Conservation (phyloP, 2,329 filamentous ascomycete species). For the Bimuria novae-zelandiae region DNA sequence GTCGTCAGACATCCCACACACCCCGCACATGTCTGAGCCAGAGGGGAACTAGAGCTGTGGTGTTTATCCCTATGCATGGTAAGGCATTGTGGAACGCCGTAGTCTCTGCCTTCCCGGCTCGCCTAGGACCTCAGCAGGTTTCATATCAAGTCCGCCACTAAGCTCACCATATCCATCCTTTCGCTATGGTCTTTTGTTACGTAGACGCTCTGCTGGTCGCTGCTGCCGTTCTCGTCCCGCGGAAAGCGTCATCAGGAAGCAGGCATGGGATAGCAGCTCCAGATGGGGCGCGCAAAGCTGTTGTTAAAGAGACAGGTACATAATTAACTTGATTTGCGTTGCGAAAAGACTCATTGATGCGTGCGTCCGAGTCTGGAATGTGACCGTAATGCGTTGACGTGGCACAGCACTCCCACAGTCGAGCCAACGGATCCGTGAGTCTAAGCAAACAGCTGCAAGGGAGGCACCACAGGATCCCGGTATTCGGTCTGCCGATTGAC, state of each 20-base stretch:
- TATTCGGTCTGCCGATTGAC: too few relatives aligned
- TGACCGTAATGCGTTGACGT: neutral
- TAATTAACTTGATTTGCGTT: neutral
- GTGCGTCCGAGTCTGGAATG: conserved; percentile 4
- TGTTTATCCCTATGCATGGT: conserved; percentile 15
- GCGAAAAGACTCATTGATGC: neutral
- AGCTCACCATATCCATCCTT: too few relatives aligned
- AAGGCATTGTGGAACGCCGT: conserved; percentile 10
- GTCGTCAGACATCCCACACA: neutral
- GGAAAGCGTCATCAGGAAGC: neutral
- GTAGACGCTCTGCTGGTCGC: too few relatives aligned
- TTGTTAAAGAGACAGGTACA: neutral
- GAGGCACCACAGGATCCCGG: too few relatives aligned
- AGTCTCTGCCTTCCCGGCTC: too few relatives aligned
- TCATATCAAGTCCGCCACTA: too few relatives aligned
- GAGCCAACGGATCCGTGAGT: too few relatives aligned
- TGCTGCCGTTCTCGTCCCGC: neutral
- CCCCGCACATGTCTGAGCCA: neutral
- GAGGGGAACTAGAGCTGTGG: neutral
- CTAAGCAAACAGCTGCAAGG: too few relatives aligned
- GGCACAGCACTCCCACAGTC: neutral
- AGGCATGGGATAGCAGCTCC: neutral
- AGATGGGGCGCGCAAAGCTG: neutral
- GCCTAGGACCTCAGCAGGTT: too few relatives aligned
- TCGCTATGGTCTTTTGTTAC: too few relatives aligned